phyloP scores from a whole-genome alignment of 257 asterid genomes.

The Ilex aquifolium region DNA sequence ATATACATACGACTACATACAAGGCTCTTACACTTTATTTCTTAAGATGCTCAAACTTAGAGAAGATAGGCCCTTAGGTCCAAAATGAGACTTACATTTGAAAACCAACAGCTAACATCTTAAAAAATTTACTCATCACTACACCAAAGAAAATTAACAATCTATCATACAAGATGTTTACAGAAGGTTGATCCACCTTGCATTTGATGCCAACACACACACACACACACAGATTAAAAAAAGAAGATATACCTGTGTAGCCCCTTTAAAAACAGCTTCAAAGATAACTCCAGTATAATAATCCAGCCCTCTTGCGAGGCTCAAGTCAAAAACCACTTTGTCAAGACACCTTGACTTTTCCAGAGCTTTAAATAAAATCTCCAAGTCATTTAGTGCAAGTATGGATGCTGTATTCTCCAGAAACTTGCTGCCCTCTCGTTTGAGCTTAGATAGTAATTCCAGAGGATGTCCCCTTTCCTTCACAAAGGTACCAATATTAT shows the following conservation, averaged over 20 bases:
- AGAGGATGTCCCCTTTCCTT: conserved; percentile 77
- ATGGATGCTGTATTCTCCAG: conserved; percentile 53
- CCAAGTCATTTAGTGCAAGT: conserved; percentile 75
- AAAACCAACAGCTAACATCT: no score
- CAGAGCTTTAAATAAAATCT: conserved; percentile 70
- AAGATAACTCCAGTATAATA: conserved; percentile 96
- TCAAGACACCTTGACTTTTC: conserved; percentile 56
- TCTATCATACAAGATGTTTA: no score
- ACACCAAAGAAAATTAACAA: no score
- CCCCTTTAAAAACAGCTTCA: conserved; percentile 88
- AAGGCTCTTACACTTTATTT: no score
- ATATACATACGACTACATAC: no score
- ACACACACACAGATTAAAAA: neutral
- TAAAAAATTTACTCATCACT: no score
- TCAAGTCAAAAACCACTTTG: conserved; percentile 82
- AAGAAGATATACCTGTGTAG: conserved; percentile 52
- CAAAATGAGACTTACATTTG: no score
- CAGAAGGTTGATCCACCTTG: no score
- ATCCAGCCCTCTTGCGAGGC: conserved; percentile 99
- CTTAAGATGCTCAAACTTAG: no score
- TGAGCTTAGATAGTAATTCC: conserved; percentile 59
- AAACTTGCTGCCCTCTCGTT: conserved; percentile 63
- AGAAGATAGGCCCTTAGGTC: no score
- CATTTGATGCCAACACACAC: neutral
- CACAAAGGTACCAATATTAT: conserved; percentile 77